Percentiles rank a stretch among this genome's conserved stretches.
Evolutionary conservation across 78 protist species (phyloP).

Genomic region (Cavenderia fasciculata): DNA sequence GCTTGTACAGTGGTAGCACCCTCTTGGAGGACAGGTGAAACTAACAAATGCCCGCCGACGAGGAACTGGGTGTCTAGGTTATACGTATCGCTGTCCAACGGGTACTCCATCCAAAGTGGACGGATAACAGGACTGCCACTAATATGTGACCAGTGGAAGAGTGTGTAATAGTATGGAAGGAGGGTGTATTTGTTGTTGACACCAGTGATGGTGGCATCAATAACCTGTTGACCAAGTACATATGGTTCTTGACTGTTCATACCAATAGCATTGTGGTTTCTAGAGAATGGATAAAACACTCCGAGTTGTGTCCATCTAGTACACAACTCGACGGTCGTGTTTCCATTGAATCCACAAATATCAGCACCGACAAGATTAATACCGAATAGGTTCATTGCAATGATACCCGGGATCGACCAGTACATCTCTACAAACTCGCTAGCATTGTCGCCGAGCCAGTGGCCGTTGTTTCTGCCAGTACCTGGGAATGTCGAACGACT

Average conservation of each 20-base stretch:
- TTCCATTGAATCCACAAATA: conserved; percentile 92
- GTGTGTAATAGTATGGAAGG: conserved; percentile 81
- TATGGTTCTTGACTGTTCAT: conserved; percentile 84
- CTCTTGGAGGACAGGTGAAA: conserved; percentile 83
- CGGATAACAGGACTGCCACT: conserved; percentile 68
- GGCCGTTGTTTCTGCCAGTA: conserved; percentile 76
- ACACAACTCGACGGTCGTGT: conserved; percentile 86
- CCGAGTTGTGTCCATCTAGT: conserved; percentile 92
- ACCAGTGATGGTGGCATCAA: conserved; percentile 5
- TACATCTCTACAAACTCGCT: conserved; percentile 64
- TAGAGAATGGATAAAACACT: conserved; percentile 87
- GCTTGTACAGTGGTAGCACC: conserved; percentile 67
- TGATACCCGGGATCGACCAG: conserved; percentile 84
- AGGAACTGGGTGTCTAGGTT: conserved; percentile 82
- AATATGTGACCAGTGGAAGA: conserved; percentile 26
- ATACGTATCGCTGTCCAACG: conserved; percentile 37
- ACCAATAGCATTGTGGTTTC: conserved; percentile 75
- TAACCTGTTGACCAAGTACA: conserved; percentile 67
- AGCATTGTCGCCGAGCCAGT: conserved; percentile 88
- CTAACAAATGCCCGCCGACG: conserved; percentile 80
- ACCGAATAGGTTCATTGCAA: conserved; percentile 86
- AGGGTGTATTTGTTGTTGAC: conserved; percentile 60
- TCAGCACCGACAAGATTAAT: conserved; percentile 94
- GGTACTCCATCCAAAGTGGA: conserved; percentile 82
- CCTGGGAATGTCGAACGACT: conserved; percentile 89